Evolutionary conservation across 2,329 filamentous ascomycete genomes (phyloP), one percentile per base, ranked within the genome.

Genomic region (Monilinia laxa): DNA sequence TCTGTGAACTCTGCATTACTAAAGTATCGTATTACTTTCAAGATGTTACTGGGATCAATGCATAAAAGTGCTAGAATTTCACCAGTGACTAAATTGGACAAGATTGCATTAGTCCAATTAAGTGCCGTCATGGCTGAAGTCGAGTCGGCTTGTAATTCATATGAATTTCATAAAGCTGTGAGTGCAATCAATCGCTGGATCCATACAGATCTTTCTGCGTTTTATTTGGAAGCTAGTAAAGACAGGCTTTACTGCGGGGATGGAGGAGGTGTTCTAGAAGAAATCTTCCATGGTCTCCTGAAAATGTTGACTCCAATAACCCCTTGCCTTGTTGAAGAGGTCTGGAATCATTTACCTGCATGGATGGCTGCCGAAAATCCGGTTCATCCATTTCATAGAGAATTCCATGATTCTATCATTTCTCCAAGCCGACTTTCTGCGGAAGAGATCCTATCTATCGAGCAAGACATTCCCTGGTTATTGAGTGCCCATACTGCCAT

Each of bases 191-290:
- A 93, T 77, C 85, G 86, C 70, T 97, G 93, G 88, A 84, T 96
- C 68, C 87, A 88, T 65, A 87, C 84, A 31, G 91, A 97, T 71
- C 83, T 99, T 31, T 97, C 93, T 0, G 90, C 94, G 0, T 96
- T 97, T 77, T 99, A 98, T 77, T 87, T 99, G 67, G 95, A 99
- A 78, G 88, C 91, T 0, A 83, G 93, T 73, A 99, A 99, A 78
- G 95, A 99, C 74, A 84, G 92, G 3, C 82, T 98, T 1, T 99
- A 99, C 80, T 95, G 93, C 56, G 91, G 90, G 40, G 85, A 88
- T 68, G 85, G 85, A 18, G 83, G 85, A 18, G 89, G 90, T 57
- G 81, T 85, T 5, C 79, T 91, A 58, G 84, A 86, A 71, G 82
- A 85, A 38, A 85, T 97, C 65, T 87, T 94, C 68, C 79, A 86